Evolutionary conservation across 306 rosid genomes (phyloP).

Genomic region (Chamaecrista fasciculata): DNA sequence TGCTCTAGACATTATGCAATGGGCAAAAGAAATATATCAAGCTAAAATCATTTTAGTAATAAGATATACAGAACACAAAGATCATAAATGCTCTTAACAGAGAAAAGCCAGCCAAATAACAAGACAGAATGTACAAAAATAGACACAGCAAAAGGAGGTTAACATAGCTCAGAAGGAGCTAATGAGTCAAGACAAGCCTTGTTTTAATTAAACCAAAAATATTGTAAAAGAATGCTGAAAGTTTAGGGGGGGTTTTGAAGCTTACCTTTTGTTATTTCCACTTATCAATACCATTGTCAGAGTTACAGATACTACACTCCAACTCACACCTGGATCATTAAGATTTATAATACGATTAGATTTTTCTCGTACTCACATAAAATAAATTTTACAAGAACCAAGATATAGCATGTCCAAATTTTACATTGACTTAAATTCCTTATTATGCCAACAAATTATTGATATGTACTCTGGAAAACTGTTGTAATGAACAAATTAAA

Average conservation of each 20-base stretch:
- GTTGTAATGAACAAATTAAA: neutral
- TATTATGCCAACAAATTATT: neutral
- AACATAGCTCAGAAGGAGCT: constrained; percentile 2
- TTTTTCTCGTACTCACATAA: neutral
- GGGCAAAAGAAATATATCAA: neutral
- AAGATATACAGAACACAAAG: neutral
- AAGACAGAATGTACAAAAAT: neutral
- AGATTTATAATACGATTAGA: constrained; percentile 3
- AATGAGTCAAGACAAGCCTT: neutral
- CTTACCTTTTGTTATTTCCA: constrained; percentile 44
- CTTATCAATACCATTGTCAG: constrained; percentile 47
- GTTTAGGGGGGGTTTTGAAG: neutral
- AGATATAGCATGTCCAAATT: neutral
- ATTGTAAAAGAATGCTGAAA: constrained; percentile 15
- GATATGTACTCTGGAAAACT: neutral
- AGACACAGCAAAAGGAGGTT: neutral
- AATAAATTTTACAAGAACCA: neutral
- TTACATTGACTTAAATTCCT: neutral
- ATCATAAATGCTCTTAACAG: neutral
- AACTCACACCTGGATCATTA: constrained; percentile 36
- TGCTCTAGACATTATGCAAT: neutral
- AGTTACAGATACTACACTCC: constrained; percentile 9
- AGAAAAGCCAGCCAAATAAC: neutral
- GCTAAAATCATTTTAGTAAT: neutral
- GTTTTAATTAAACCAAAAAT: neutral